Evolutionary conservation across 129 eudicot species (phyloP).

Genomic region (Pittosporum tobira): DNA sequence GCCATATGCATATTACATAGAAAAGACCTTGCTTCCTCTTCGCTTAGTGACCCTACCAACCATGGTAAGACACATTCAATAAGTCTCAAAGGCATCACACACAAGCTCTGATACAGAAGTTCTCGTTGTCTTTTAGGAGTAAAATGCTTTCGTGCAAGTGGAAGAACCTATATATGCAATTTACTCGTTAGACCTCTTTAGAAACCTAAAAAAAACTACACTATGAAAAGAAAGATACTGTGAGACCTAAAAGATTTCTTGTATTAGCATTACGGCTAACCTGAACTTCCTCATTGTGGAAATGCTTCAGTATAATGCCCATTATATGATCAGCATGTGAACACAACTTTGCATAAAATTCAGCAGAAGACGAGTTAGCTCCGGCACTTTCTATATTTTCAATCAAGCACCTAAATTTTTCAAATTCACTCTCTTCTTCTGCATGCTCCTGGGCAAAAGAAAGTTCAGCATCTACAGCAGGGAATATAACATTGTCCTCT

Average conservation of each 20-base stretch:
- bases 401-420: conserved; percentile 74
- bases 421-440: conserved; percentile 91
- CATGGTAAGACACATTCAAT: conserved; percentile 96
- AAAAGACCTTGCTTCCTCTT: conserved; percentile 78
- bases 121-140: conserved; percentile 69
- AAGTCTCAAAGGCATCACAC: conserved; percentile 95
- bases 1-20: conserved; percentile 91
- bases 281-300: conserved; percentile 82
- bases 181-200: neutral
- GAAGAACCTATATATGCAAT: conserved; percentile 60
- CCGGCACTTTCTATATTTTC: conserved; percentile 84
- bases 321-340: conserved; percentile 92
- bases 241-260: neutral
- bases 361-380: conserved; percentile 80
- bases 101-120: conserved; percentile 86
- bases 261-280: conserved; percentile 19
- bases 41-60: conserved; percentile 79
- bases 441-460: conserved; percentile 95
- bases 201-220: neutral
- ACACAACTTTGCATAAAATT: conserved; percentile 66
- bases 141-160: conserved; percentile 85
- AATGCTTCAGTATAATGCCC: conserved; percentile 73
- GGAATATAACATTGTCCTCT: conserved; percentile 94
- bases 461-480: conserved; percentile 88
- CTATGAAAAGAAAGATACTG: neutral